Evolutionary conservation across 1,139 yeast genomes (phyloP).

Genomic region (Suhomyces kunorum): DNA sequence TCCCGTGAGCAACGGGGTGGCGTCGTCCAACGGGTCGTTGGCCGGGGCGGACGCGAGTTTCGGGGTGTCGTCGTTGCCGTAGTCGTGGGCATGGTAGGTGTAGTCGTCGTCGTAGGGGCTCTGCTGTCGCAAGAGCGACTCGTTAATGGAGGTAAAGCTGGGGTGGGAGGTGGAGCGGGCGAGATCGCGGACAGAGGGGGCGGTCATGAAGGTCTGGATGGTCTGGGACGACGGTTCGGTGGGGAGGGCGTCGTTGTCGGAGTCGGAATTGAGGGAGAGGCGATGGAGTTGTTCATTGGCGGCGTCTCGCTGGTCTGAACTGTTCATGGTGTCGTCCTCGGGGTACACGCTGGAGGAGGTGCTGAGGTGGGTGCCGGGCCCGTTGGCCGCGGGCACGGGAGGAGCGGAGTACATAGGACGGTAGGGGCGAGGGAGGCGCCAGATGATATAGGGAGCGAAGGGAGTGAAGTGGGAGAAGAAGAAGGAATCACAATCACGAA

Average conservation of each 20-base stretch:
- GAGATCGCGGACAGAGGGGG: slow-evolving; percentile 16
- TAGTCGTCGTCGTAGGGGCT: slow-evolving; percentile 15
- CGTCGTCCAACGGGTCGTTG: slow-evolving; percentile 28
- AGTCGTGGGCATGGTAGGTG: slow-evolving; percentile 6
- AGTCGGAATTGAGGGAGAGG: not conserved
- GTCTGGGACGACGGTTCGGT: slow-evolving; percentile 28
- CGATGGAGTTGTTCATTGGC: not conserved
- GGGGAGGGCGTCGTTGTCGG: not conserved
- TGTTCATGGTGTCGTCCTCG: slow-evolving; percentile 19
- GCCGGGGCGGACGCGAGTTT: slow-evolving; percentile 2
- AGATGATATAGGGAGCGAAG: too few relatives aligned
- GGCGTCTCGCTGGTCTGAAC: too few relatives aligned
- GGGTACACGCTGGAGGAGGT: slow-evolving; percentile 40
- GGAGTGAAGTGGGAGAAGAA: too few relatives aligned
- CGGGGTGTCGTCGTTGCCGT: slow-evolving; percentile 12
- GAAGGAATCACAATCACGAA: too few relatives aligned
- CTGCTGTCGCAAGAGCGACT: slow-evolving; percentile 29
- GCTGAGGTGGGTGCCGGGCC: slow-evolving; percentile 24
- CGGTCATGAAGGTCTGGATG: slow-evolving; percentile 30
- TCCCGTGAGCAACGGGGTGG: slow-evolving; percentile 34
- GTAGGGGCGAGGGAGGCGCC: too few relatives aligned
- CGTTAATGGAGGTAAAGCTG: slow-evolving; percentile 38
- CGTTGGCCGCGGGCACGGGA: slow-evolving; percentile 4
- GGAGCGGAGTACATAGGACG: not conserved
- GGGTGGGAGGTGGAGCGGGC: slow-evolving; percentile 21